A percentile compares a stretch with the other conserved stretches of the same genome.
These are phyloP conservation scores for Cryptococcus sp. DNA, from an alignment of 1,284 basidiomycete species.

Conservation along the genomic window DNA sequence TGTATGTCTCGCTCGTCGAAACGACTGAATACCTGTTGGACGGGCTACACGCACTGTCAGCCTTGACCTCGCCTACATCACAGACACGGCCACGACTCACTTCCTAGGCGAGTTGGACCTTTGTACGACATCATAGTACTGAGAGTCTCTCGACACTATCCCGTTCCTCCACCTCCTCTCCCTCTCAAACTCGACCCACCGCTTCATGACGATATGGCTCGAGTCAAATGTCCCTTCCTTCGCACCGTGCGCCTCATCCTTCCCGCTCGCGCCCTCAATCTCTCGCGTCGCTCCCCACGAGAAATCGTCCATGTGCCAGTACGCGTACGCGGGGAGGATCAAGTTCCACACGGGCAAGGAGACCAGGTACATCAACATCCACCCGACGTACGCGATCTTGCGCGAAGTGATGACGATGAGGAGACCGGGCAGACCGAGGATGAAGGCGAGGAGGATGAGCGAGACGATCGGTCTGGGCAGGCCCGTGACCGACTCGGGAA, in stretches of 20 bases:
- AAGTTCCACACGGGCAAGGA: constrained; percentile 97
- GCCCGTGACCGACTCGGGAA: constrained; percentile 66
- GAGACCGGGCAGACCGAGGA: constrained; percentile 91
- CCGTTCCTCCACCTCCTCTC: constrained; percentile 91
- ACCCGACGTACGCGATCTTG: constrained; percentile 89
- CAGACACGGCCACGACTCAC: constrained; percentile 52
- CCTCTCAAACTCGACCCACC: constrained; percentile 97
- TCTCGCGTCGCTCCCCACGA: constrained; percentile 96
- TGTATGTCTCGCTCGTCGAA: constrained; percentile 68
- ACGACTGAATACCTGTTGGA: constrained; percentile 66
- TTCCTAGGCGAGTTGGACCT: constrained; percentile 55
- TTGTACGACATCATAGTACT: constrained; percentile 42
- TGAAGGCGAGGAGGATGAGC: constrained; percentile 86
- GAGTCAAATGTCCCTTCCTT: constrained; percentile 97
- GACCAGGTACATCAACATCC: constrained; percentile 93
- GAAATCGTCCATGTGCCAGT: constrained; percentile 99
- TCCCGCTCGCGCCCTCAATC: constrained; percentile 67
- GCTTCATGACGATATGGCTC: constrained; percentile 95
- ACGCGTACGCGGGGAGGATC: constrained; percentile 86
- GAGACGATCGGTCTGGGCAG: constrained; percentile 73
- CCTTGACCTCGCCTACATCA: neutral
- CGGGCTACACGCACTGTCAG: constrained; percentile 12
- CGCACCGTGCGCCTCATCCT: constrained; percentile 67
- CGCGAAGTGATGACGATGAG: constrained; percentile 92
- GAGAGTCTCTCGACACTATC: constrained; percentile 74